Evolutionary conservation across 2,329 filamentous ascomycete genomes (phyloP).

Genomic region (Blumeriella jaapii): DNA sequence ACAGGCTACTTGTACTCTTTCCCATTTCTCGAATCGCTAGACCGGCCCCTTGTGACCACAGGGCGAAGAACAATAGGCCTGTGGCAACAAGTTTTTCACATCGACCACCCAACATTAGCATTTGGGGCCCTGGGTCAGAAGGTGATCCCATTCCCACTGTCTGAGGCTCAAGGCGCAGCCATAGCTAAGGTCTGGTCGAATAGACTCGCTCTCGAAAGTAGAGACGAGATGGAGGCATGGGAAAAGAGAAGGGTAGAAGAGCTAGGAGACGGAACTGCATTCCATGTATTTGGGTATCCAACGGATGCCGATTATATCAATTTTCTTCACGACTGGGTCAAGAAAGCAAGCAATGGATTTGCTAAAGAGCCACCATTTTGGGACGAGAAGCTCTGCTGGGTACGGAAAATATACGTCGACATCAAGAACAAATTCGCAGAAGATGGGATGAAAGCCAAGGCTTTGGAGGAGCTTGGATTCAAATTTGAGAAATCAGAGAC

Average conservation of each 20-base stretch:
- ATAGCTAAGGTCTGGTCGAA: conserved; percentile 70
- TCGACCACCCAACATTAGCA: conserved; percentile 62
- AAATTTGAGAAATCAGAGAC: conserved; percentile 28
- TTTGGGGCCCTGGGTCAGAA: conserved; percentile 69
- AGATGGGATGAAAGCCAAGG: conserved; percentile 51
- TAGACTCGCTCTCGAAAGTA: conserved; percentile 50
- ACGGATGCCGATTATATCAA: conserved; percentile 63
- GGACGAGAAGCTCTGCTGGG: conserved; percentile 61
- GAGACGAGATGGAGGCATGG: conserved; percentile 57
- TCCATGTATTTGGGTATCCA: conserved; percentile 40
- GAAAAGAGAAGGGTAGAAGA: conserved; percentile 35
- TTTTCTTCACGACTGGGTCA: conserved; percentile 50
- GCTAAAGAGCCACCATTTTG: conserved; percentile 63
- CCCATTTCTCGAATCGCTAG: conserved; percentile 50
- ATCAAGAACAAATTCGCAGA: conserved; percentile 64
- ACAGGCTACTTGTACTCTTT: conserved; percentile 83
- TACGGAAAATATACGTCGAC: conserved; percentile 52
- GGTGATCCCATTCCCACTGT: conserved; percentile 77
- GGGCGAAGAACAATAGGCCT: conserved; percentile 61
- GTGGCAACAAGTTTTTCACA: conserved; percentile 72
- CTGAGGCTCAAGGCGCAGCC: conserved; percentile 68
- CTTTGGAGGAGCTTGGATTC: conserved; percentile 63
- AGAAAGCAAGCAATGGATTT: conserved; percentile 33
- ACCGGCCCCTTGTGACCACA: conserved; percentile 48
- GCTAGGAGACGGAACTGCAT: conserved; percentile 34